phyloP scores from a whole-genome alignment of 768 basidiomycete species.

The Podaxis carcinomalis region DNA sequence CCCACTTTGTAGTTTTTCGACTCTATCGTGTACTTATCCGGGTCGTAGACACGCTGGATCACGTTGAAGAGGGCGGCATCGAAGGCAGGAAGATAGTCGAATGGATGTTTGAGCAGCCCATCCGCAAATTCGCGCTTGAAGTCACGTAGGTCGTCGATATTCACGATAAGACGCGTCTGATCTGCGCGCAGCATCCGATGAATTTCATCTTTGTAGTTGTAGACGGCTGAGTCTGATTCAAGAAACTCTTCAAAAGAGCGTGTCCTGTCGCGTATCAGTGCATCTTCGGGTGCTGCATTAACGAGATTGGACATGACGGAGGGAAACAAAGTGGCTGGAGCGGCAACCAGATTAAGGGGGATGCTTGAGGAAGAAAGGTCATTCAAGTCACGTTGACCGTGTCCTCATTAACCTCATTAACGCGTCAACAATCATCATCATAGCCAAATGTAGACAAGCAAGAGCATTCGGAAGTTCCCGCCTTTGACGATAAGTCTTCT shows the following conservation, averaged over 20 bases:
- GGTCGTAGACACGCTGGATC: constrained; percentile 69
- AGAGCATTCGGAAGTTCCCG: background rate
- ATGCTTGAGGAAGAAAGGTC: background rate
- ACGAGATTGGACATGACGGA: constrained; percentile 42
- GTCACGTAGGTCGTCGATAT: constrained; percentile 93
- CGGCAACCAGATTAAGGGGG: constrained; percentile 10
- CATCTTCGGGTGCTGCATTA: constrained; percentile 63
- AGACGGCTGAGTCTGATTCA: constrained; percentile 56
- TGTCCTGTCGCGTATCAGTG: constrained; percentile 68
- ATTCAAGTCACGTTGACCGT: constrained; percentile 1
- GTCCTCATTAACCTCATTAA: constrained; percentile 19
- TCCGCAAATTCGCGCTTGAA: constrained; percentile 85
- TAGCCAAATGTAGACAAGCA: constrained; percentile 15
- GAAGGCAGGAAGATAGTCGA: constrained; percentile 83
- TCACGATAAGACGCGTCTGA: constrained; percentile 87
- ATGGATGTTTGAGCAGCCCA: constrained; percentile 85
- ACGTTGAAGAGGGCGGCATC: constrained; percentile 78
- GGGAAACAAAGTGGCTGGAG: constrained; percentile 10
- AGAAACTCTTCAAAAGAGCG: constrained; percentile 84
- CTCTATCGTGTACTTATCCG: constrained; percentile 76
- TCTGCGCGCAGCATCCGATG: constrained; percentile 76
- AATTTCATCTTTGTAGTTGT: constrained; percentile 86
- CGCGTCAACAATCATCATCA: constrained; percentile 24
- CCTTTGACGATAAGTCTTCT: no score
- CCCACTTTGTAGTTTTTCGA: constrained; percentile 84